Evolutionary conservation across 106 monocot genomes (phyloP).

Genomic region (Cymbidium sinense): DNA sequence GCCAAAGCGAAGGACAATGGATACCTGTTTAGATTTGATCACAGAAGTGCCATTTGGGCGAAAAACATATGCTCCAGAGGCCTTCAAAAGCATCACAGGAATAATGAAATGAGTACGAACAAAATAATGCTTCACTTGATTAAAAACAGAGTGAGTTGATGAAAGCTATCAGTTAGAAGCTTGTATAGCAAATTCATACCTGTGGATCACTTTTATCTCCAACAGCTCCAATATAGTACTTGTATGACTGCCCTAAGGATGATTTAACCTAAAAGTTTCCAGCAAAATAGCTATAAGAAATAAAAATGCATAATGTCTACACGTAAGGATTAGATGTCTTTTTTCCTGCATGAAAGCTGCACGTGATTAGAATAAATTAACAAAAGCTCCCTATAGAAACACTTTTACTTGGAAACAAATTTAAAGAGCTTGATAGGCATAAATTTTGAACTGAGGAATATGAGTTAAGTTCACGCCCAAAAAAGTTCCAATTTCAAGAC

Average conservation of each 20-base stretch:
- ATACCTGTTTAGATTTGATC: constrained; percentile 58
- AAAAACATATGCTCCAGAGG: constrained; percentile 97
- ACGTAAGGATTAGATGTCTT: not conserved
- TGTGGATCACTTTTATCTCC: constrained; percentile 65
- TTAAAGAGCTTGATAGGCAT: too few species aligned
- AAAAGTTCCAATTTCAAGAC: too few species aligned
- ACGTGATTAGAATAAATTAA: too few species aligned
- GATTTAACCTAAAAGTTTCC: constrained; percentile 46
- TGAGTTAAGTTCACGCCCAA: too few species aligned
- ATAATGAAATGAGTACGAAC: not conserved
- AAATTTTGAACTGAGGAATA: too few species aligned
- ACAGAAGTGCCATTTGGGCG: constrained; percentile 69
- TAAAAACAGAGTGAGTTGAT: not conserved
- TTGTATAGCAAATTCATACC: constrained; percentile 28
- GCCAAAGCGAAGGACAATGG: not conserved
- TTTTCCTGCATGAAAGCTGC: not conserved
- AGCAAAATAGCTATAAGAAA: too few species aligned
- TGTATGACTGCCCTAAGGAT: constrained; percentile 55
- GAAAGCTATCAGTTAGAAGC: not conserved
- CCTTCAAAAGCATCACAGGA: constrained; percentile 37
- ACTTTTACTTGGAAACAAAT: too few species aligned
- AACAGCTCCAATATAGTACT: constrained; percentile 63
- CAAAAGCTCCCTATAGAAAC: too few species aligned
- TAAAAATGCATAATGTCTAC: not conserved
- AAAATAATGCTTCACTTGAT: not conserved